These are phyloP conservation scores for Uncinocarpus reesii DNA, from an alignment of 2,329 filamentous ascomycete genomes.

Conservation along the genomic window DNA sequence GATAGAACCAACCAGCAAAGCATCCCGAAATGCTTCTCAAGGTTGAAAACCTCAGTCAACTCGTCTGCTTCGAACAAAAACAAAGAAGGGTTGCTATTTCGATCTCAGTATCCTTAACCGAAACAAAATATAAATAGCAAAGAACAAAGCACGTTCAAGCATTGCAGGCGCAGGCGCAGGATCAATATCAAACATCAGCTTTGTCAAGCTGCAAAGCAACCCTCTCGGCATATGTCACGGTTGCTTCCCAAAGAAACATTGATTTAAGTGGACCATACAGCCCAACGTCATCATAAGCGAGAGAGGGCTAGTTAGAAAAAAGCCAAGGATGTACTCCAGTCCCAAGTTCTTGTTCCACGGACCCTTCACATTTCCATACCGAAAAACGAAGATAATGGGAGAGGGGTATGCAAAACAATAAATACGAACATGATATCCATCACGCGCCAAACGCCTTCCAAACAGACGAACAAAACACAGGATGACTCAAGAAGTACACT, in stretches of 20 bases:
- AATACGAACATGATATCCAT: constrained; percentile 1
- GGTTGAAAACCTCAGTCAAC: too few relatives aligned
- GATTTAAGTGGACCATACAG: not conserved
- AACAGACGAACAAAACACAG: not conserved
- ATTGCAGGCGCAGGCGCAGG: too few relatives aligned
- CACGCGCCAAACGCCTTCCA: constrained; percentile 6
- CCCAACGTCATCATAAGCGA: not conserved
- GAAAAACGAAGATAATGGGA: constrained; percentile 4
- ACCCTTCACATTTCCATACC: not conserved
- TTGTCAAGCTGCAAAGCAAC: too few relatives aligned
- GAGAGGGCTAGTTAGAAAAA: not conserved
- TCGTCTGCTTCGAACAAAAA: too few relatives aligned
- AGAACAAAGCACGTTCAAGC: not conserved
- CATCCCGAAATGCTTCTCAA: too few relatives aligned
- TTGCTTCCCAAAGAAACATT: not conserved
- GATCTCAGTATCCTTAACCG: too few relatives aligned
- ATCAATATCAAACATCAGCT: not conserved
- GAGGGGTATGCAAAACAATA: constrained; percentile 10
- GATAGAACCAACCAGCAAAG: too few relatives aligned
- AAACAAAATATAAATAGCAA: too few relatives aligned
- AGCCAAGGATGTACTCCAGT: not conserved
- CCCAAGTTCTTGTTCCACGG: constrained; percentile 1
- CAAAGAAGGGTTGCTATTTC: too few relatives aligned
- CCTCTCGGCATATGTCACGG: too few relatives aligned
- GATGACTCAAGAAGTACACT: not conserved